Conservation (phyloP, 2,329 filamentous ascomycete species). For the Alternaria sp. region DNA sequence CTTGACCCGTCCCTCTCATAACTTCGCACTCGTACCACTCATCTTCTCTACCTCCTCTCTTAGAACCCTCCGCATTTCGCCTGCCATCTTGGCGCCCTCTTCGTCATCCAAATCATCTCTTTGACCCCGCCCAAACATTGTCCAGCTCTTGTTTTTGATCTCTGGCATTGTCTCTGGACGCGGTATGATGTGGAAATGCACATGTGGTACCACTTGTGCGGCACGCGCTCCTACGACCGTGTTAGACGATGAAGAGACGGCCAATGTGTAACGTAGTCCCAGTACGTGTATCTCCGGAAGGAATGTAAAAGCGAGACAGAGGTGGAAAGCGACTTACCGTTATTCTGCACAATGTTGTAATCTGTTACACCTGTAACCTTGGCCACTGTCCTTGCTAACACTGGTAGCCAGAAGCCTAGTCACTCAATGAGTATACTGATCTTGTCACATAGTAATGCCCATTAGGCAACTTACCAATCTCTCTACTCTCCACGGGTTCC, state of each 20-base stretch:
- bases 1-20: neutral
- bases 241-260: neutral
- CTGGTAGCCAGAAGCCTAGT: conserved; percentile 66
- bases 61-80: conserved; percentile 55
- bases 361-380: conserved; percentile 76
- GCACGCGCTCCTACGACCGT: conserved; percentile 71
- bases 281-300: neutral
- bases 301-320: neutral
- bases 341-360: conserved; percentile 98
- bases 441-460: neutral
- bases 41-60: conserved; percentile 47
- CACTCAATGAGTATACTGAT: neutral
- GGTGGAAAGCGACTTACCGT: conserved; percentile 60
- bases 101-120: conserved; percentile 80
- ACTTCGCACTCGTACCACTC: conserved; percentile 15
- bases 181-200: conserved; percentile 95
- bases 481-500: conserved; percentile 67
- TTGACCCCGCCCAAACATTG: conserved; percentile 81
- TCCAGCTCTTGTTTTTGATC: conserved; percentile 70
- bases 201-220: conserved; percentile 90
- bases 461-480: conserved; percentile 65
- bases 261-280: neutral
- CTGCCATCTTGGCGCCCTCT: conserved; percentile 70
- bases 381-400: conserved; percentile 76
- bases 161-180: conserved; percentile 68